Evolutionary conservation across 495 filamentous ascomycete species (phyloP).

Genomic region (Penicillium odoratum): DNA sequence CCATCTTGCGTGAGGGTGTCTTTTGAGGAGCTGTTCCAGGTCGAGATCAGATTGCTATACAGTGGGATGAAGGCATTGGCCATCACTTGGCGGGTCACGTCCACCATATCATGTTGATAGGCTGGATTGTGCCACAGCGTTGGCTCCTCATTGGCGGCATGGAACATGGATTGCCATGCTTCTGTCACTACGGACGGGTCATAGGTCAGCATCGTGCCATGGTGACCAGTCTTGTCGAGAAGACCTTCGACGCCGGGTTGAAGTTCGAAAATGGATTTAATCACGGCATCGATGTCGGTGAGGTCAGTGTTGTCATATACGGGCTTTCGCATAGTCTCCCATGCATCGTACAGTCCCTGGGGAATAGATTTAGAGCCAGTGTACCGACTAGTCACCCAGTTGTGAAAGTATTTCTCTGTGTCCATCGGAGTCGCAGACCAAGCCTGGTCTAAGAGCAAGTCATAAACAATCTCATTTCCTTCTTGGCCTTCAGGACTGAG

Average conservation of each 20-base stretch:
- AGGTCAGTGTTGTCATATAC: conserved; percentile 56
- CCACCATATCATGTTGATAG: conserved; percentile 51
- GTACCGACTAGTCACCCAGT: conserved; percentile 50
- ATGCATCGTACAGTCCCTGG: conserved; percentile 40
- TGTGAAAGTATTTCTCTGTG: conserved; percentile 44
- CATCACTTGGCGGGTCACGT: conserved; percentile 52
- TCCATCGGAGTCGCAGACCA: conserved; percentile 47
- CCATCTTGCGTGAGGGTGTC: conserved; percentile 25
- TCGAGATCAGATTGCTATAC: conserved; percentile 39
- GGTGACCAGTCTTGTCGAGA: conserved; percentile 38
- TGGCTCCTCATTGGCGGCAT: conserved; percentile 34
- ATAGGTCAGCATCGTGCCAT: conserved; percentile 47
- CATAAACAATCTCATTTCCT: conserved; percentile 57
- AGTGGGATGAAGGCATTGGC: conserved; percentile 45
- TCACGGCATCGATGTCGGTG: conserved; percentile 35
- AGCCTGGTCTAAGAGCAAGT: conserved; percentile 52
- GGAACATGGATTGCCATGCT: conserved; percentile 43
- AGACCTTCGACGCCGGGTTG: conserved; percentile 41
- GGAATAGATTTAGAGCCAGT: conserved; percentile 35
- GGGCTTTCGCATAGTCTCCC: conserved; percentile 48
- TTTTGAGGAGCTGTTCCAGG: conserved; percentile 29
- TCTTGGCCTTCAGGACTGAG: conserved; percentile 53
- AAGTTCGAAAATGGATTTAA: conserved; percentile 50
- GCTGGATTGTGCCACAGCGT: conserved; percentile 46
- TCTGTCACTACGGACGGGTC: conserved; percentile 36